Percentiles rank a stretch among this genome's conserved stretches.
These are phyloP conservation scores for Sesbania bispinosa DNA, from an alignment of 306 rosid genomes.

Conservation along the genomic window DNA sequence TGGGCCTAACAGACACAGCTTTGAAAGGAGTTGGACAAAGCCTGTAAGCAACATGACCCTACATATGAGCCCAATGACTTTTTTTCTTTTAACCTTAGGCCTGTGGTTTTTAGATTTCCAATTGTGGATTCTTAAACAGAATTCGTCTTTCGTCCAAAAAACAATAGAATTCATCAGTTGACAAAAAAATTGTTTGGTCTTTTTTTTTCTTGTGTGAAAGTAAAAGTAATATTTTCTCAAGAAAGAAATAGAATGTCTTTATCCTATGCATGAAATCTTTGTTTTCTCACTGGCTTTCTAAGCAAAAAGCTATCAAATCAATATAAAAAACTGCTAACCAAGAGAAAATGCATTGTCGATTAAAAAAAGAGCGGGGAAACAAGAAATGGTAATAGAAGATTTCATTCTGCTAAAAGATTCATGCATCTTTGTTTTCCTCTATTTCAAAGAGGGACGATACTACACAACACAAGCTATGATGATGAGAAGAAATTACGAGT, in stretches of 20 bases:
- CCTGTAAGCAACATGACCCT: neutral
- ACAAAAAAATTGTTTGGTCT: neutral
- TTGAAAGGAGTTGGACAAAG: neutral
- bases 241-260: neutral
- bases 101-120: neutral
- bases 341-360: neutral
- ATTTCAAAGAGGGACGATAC: neutral
- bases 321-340: neutral
- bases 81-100: constrained; percentile 2
- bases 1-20: neutral
- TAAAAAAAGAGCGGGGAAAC: neutral
- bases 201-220: neutral
- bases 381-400: neutral
- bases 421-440: neutral
- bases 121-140: neutral
- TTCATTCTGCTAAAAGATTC: neutral
- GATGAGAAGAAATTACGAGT: too few species aligned
- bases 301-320: neutral
- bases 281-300: neutral
- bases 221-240: neutral
- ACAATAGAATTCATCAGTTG: neutral
- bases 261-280: neutral
- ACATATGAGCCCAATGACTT: neutral
- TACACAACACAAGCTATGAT: too few species aligned
- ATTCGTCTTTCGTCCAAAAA: too few species aligned